phyloP scores from a whole-genome alignment of 495 filamentous ascomycete species.

The Penicillium goetzii region DNA sequence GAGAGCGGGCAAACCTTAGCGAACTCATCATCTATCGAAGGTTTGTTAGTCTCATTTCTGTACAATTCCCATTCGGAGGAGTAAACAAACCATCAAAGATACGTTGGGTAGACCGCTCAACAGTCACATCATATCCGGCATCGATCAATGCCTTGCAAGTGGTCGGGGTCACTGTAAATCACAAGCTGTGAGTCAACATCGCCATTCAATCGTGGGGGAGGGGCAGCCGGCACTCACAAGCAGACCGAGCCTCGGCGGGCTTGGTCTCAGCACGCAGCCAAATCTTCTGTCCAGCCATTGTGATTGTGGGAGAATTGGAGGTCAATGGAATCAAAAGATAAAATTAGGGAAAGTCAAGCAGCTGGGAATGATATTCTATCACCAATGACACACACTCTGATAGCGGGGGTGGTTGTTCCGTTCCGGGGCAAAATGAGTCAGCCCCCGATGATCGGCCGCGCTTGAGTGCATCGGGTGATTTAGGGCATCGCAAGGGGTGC shows the following conservation, averaged over 20 bases:
- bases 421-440: slow-evolving; percentile 43
- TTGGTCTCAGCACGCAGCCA: slow-evolving; percentile 55
- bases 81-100: slow-evolving; percentile 74
- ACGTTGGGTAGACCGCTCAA: slow-evolving; percentile 77
- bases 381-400: slow-evolving; percentile 40
- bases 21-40: slow-evolving; percentile 55
- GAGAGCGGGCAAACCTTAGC: slow-evolving; percentile 39
- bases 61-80: neutral
- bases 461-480: slow-evolving; percentile 1
- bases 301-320: slow-evolving; percentile 20
- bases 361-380: slow-evolving; percentile 14
- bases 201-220: slow-evolving; percentile 13
- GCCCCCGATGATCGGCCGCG: slow-evolving; percentile 27
- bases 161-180: slow-evolving; percentile 58
- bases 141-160: slow-evolving; percentile 79
- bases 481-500: neutral
- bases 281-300: slow-evolving; percentile 51
- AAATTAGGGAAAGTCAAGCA: slow-evolving; percentile 10
- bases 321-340: slow-evolving; percentile 12
- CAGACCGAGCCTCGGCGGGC: slow-evolving; percentile 53
- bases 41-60: slow-evolving; percentile 21
- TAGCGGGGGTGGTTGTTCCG: slow-evolving; percentile 46
- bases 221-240: slow-evolving; percentile 38
- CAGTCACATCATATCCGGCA: slow-evolving; percentile 80
- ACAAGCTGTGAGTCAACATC: slow-evolving; percentile 20